A percentile compares a stretch with the other conserved stretches of the same genome.
Evolutionary conservation across 2,329 filamentous ascomycete genomes (phyloP).

Genomic region (Leptosphaerulina australis): DNA sequence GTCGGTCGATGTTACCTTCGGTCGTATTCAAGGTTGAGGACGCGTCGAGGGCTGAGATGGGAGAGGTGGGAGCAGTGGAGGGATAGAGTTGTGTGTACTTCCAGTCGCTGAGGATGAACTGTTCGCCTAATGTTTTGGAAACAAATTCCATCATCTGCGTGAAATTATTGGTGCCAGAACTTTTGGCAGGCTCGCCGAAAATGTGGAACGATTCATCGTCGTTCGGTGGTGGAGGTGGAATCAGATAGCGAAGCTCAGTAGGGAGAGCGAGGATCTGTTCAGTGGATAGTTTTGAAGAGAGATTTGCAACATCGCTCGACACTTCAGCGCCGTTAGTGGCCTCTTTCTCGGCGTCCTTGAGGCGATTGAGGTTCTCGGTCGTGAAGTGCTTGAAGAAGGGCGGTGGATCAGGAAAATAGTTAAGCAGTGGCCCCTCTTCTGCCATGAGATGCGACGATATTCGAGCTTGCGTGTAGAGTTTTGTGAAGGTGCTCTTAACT

Average conservation of each 20-base stretch:
- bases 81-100: conserved; percentile 74
- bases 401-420: conserved; percentile 80
- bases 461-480: neutral
- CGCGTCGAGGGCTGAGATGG: conserved; percentile 43
- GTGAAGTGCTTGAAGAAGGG: conserved; percentile 92
- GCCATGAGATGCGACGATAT: conserved; percentile 17
- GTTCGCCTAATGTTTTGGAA: conserved; percentile 31
- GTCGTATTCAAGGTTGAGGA: conserved; percentile 58
- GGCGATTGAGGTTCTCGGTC: conserved; percentile 68
- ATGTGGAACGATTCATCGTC: conserved; percentile 70
- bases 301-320: neutral
- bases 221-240: conserved; percentile 77
- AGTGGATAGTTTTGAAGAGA: conserved; percentile 22
- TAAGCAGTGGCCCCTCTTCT: conserved; percentile 30
- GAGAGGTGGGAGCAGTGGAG: conserved; percentile 10
- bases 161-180: conserved; percentile 34
- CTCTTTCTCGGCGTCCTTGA: conserved; percentile 58
- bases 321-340: conserved; percentile 25
- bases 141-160: conserved; percentile 35
- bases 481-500: neutral
- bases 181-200: conserved; percentile 70
- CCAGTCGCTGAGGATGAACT: conserved; percentile 69
- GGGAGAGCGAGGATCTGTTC: conserved; percentile 61
- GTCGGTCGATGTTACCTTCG: conserved; percentile 54
- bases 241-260: conserved; percentile 73